These are phyloP conservation scores for Puccinia horiana DNA, from an alignment of 1,284 basidiomycete genomes.

Conservation along the genomic window DNA sequence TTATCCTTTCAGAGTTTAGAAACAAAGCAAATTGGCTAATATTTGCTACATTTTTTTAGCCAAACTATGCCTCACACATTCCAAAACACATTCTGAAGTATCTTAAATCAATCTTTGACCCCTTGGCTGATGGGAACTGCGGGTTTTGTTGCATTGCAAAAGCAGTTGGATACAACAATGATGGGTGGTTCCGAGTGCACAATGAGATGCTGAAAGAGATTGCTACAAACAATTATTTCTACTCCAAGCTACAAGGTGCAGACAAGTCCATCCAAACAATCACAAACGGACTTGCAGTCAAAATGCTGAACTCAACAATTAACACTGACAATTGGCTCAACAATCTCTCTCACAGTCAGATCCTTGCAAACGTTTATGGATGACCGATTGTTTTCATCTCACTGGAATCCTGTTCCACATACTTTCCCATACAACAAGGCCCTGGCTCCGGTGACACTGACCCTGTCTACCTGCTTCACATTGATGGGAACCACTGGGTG, in stretches of 20 bases:
- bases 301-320: too few species aligned
- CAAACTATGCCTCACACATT: not conserved
- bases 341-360: not conserved
- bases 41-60: not conserved
- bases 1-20: too few species aligned
- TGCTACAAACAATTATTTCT: not conserved
- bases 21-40: not conserved
- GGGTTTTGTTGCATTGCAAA: not conserved
- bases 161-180: not conserved
- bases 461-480: not conserved
- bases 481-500: not conserved
- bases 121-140: not conserved
- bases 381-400: not conserved
- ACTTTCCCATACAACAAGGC: not conserved
- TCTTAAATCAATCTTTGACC: not conserved
- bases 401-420: not conserved
- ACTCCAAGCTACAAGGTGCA: not conserved
- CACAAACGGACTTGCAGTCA: not conserved
- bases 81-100: not conserved
- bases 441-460: not conserved
- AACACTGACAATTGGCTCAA: not conserved
- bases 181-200: not conserved
- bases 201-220: not conserved
- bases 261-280: not conserved
- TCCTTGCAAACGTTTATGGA: not conserved